Evolutionary conservation across 441 rosid genomes (phyloP), one percentile per base, ranked within the genome.

Genomic region (Mallotus repandus): DNA sequence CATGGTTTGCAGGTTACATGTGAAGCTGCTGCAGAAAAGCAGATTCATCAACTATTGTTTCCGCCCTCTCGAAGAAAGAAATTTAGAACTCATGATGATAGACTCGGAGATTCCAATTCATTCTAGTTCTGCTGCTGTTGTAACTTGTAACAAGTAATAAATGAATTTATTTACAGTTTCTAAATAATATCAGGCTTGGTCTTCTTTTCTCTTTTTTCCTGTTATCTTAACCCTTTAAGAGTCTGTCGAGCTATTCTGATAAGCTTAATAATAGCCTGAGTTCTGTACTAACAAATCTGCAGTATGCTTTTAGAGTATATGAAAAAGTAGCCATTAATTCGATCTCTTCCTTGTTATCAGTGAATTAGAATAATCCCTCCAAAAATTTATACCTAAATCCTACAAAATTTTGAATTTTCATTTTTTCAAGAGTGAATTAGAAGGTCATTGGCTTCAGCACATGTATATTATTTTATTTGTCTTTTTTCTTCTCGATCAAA

Each of bases 31-130:
- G 99, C 99, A 29, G 97, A 89, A 75, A 94, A 91, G 84, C 96
- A 92, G 86, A 91, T 92, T 66, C 89, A 81, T 58, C 94, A 88
- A 78, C 85, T 94, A 18, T 32, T 91, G 59, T 89, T 91, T 84
- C 97, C 97, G 1, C 84, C 92, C 41, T 85, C 99, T 38, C 89
- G 84, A 59, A 74, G 97, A 63, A 94, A 94, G 90, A 94, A 91
- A 80, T 50, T 88, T 22, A 83, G 80, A 77, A 78, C 83, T 63
- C 85, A 82, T 35, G 82, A 79, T 3, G 88, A 91, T 62, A 76
- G 82, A 19, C 73, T 80, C 55, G 76, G 80, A 61, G 83, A 85
- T 43, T 76, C 68, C 2, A 74, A 75, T 11, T 80, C 81, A 5
- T 82, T 60, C 38, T 82, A 75, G n/a, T 60, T 25, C n/a, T 18